Evolutionary conservation across 2,329 filamentous ascomycete species (phyloP).

Genomic region (Cytospora paraplurivora): DNA sequence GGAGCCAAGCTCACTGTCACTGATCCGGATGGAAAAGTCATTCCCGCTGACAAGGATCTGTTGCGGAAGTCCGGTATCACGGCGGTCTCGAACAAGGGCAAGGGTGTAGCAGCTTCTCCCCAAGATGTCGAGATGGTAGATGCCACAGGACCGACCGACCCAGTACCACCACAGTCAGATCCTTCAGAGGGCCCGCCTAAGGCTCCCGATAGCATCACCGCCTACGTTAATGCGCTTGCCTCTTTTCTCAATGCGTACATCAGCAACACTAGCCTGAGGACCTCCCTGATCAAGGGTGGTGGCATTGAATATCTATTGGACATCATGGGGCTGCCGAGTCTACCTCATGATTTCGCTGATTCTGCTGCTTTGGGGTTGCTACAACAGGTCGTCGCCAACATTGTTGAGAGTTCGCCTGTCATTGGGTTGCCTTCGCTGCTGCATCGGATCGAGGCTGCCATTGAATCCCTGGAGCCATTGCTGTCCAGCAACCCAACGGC

Average conservation of each 20-base stretch:
- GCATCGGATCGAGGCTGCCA: slow-evolving; percentile 68
- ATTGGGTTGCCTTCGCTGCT: slow-evolving; percentile 81
- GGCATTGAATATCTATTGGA: slow-evolving; percentile 85
- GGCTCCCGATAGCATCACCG: slow-evolving; percentile 47
- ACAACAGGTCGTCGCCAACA: slow-evolving; percentile 71
- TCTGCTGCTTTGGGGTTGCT: slow-evolving; percentile 69
- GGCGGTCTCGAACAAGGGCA: slow-evolving; percentile 41
- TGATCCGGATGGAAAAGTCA: slow-evolving; percentile 57
- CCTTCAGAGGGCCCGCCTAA: slow-evolving; percentile 31
- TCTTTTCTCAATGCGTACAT: slow-evolving; percentile 78
- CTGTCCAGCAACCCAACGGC: slow-evolving; percentile 52
- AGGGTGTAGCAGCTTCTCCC: slow-evolving; percentile 42
- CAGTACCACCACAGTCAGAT: neutral
- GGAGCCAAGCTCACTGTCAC: slow-evolving; percentile 77
- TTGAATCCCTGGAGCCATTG: slow-evolving; percentile 70
- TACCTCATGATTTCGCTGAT: slow-evolving; percentile 73
- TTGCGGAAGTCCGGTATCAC: slow-evolving; percentile 32
- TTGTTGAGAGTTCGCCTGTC: slow-evolving; percentile 80
- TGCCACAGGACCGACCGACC: slow-evolving; percentile 37
- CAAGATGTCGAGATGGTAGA: slow-evolving; percentile 70
- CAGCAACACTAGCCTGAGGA: slow-evolving; percentile 71
- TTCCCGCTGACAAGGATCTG: slow-evolving; percentile 56
- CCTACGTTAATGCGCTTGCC: slow-evolving; percentile 74
- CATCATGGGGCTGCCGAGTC: slow-evolving; percentile 77
- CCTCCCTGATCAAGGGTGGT: slow-evolving; percentile 73